Base-by-base conservation (phyloP, 2,329 filamentous ascomycete species). In the Aspergillus pseudoglaucus region DNA sequence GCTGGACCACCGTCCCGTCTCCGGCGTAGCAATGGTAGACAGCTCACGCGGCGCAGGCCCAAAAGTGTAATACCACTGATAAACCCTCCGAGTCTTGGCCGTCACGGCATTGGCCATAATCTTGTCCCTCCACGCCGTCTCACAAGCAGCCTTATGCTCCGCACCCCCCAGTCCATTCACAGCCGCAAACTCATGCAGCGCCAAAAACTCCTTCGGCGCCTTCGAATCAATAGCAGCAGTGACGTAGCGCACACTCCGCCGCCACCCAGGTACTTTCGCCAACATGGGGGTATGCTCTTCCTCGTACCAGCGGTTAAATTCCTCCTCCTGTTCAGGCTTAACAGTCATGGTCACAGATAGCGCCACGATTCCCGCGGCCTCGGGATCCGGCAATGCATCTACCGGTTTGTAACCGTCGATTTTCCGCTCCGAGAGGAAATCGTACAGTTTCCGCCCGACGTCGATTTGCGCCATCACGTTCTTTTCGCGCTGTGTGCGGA, bases 21-120 rank as follows among this genome's bases (percentile, higher is more conserved):
- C 72, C 1, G 66, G 66, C 1, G 78, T 72, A 1, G 61, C 51
- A 17, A 88, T 68, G 5, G 79, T 75, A 0, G 74, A 58, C 3
- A 91, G 73, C 55, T 91, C 85, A 20, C 87, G 78, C 0, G 87
- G 82, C 0, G 80, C 87, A 0, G 85, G 79, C 0, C 88, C 87
- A 60, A 95, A 94, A 9, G 85, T 83, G 66, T 93, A 90, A 65
- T 88, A 87, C 53, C 90, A 79, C 30, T 80, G 74, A 67, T 88
- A 93, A 0, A 76, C 75, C 15, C 85, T 76, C 40, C 81, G 75
- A 9, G 69, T 74, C 58, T 80, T 80, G 42, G 72, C 67, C 18
- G 74, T 76, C 9, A 88, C 77, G 12, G 81, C 76, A 30, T 82
- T 78, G 17, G 69, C 66, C 57, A 80, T 78, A 32, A 89, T 73